Percentiles rank a stretch among this genome's conserved stretches.
These are phyloP conservation scores for Phytophthora pinifolia DNA, from an alignment of 352 stramenopile species.

Conservation along the genomic window DNA sequence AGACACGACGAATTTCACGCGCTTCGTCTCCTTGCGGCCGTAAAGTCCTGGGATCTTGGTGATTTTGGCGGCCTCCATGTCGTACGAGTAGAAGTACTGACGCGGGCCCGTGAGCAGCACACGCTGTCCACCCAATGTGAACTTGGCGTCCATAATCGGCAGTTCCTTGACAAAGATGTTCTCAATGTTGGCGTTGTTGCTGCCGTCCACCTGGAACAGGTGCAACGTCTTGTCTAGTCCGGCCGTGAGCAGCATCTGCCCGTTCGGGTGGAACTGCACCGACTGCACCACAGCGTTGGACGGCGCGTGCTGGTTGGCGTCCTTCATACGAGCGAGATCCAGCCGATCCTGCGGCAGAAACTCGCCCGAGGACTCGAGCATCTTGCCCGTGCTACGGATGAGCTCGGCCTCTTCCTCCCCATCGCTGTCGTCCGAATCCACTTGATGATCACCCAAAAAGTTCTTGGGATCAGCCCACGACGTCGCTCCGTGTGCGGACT, in stretches of 20 bases:
- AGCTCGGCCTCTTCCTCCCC: slow-evolving; percentile 59
- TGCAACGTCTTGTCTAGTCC: slow-evolving; percentile 93
- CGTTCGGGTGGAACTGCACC: slow-evolving; percentile 89
- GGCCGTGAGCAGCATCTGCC: slow-evolving; percentile 86
- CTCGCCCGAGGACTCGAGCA: slow-evolving; percentile 56
- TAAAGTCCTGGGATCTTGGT: slow-evolving; percentile 90
- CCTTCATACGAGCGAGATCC: slow-evolving; percentile 82
- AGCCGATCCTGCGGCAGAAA: slow-evolving; percentile 62
- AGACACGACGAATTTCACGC: slow-evolving; percentile 91
- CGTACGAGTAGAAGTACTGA: slow-evolving; percentile 97
- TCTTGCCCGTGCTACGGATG: slow-evolving; percentile 53
- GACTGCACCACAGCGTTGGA: slow-evolving; percentile 86
- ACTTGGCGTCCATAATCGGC: slow-evolving; percentile 87
- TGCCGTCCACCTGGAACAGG: slow-evolving; percentile 92
- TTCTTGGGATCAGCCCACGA: slow-evolving; percentile 79
- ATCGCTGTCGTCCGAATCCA: slow-evolving; percentile 46
- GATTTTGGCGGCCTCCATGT: slow-evolving; percentile 91
- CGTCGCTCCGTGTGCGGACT: slow-evolving; percentile 50
- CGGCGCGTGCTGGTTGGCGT: slow-evolving; percentile 90
- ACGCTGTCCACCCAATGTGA: slow-evolving; percentile 72
- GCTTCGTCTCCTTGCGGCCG: slow-evolving; percentile 90
- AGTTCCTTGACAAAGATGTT: slow-evolving; percentile 91
- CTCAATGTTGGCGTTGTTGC: slow-evolving; percentile 86
- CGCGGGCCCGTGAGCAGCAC: slow-evolving; percentile 92
- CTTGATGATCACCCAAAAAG: slow-evolving; percentile 43